Base-by-base conservation (phyloP, 2,329 filamentous ascomycete genomes). In the Trichoderma asperellum region DNA sequence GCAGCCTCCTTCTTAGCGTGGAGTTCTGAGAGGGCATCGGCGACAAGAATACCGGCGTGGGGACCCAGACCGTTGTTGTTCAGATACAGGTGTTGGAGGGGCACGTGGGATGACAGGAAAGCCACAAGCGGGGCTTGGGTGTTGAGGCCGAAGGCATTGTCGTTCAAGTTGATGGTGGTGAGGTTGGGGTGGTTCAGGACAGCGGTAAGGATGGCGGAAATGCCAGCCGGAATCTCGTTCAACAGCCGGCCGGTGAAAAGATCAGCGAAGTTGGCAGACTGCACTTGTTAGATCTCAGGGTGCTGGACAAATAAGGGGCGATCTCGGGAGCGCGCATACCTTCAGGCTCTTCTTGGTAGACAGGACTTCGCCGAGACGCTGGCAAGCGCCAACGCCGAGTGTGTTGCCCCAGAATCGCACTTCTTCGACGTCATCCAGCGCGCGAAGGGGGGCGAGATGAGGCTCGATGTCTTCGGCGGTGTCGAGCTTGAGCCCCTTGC, bases 21-120 rank as follows among this genome's bases (percentile, higher is more conserved):
- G 49, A 99, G 89, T 72, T 89, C 87, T 24, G 89, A 91, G 67
- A 99, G 89, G 7, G 96, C 92, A 78, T 97, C 90, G 61, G 95
- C 96, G 75, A 99, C 90, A 66, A 96, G 85, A 57, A 92, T 93
- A 69, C 96, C 96, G 11, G 95, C 95, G 71, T 94, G 91, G 27
- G 96, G 96, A 14, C 96, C 96, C 47, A 99, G 88, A 34, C 96
- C 96, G 80, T 99, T 99, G 86, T 99, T 99, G 86, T 98, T 98
- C 70, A 99, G 89, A 81, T 96, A 93, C 34, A 99, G 88, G 81
- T 97, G 94, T 81, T 94, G 94, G 53, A 99, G 89, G 2, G 96
- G 95, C 3, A 92, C 89, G 82, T 98, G 95, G 70, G 90, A 87
- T 68, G 92, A 90, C 71, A 99, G 89, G 83, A 99, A 99, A 70